These are phyloP conservation scores for Colletotrichum sp. DNA, from an alignment of 2,329 filamentous ascomycete genomes.

Conservation along the genomic window DNA sequence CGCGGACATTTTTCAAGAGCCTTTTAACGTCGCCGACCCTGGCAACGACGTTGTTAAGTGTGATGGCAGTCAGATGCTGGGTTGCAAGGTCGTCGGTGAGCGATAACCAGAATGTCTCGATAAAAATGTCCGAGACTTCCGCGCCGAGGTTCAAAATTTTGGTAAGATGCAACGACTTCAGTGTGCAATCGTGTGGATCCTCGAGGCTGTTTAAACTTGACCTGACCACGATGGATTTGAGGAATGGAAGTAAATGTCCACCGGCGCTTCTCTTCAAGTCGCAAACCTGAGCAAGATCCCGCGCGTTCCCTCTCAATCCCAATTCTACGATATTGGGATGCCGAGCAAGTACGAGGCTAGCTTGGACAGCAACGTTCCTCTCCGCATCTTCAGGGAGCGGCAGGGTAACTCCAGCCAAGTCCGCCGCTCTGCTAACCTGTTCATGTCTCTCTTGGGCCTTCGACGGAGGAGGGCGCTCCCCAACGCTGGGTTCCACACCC, in stretches of 20 bases:
- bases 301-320: not conserved
- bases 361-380: too few species aligned
- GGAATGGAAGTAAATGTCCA: not conserved
- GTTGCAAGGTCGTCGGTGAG: not conserved
- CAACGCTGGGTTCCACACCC: too few species aligned
- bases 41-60: not conserved
- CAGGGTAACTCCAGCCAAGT: not conserved
- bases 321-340: not conserved
- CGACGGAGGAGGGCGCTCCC: too few species aligned
- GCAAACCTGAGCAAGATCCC: rapidly evolving
- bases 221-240: not conserved
- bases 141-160: not conserved
- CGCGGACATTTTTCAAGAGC: not conserved
- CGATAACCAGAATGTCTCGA: rapidly evolving
- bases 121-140: not conserved
- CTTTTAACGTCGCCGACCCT: not conserved
- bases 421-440: not conserved
- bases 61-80: not conserved
- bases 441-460: too few species aligned
- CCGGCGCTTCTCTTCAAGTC: not conserved
- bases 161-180: not conserved
- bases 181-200: too few species aligned
- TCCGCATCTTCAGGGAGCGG: not conserved
- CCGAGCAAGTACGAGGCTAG: not conserved
- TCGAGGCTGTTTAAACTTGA: too few species aligned